Base-by-base conservation (phyloP, 2,329 filamentous ascomycete genomes). In the Clonostachys sp. region DNA sequence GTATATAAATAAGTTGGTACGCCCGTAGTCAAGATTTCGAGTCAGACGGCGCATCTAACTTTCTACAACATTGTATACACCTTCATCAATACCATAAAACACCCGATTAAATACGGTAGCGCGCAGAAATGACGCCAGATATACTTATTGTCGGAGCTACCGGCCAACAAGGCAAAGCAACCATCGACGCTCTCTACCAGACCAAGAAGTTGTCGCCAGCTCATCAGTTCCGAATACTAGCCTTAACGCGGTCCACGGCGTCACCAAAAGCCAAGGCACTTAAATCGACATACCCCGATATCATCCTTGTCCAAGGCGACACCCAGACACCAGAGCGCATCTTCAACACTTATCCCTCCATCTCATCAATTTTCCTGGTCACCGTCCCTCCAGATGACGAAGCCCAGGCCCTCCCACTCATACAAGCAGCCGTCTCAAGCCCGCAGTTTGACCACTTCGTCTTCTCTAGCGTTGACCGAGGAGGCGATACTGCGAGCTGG, bases 371-470 rank as follows among this genome's bases (percentile, higher is more conserved):
- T 14, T 60, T 61, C 20, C 20, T 61, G 24, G 57, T 61, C 12
- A 62, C 60, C 1, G 54, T 61, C 1, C 57, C 59, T 0, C 55
- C 56, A 1, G 50, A 58, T 2, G 60, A 62, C 3, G 57, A 62
- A 24, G 45, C 30, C 2, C 53, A 58, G 16, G 57, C 56, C 0
- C 20, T 55, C 0, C 56, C 60, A 5, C 52, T 61, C 2, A 55
- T 61, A 14, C 55, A 61, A 33, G 52, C 53, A 8, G 57, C 57
- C 9, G 34, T 53, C 16, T 43, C 49, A 18, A 45, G 48, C 0
- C 12, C 34, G 0, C 30, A 42, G n/a, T 44, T 60, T 7, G 54
- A 59, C 4, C 59, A 55, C 44, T 78, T 55, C 34, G 53, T 55
- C 8, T 47, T 55, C 30, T 48, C 50, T n/a, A 51, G 50, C 12